Conservation (phyloP, 345 rosid genomes). For the Fremontodendron californicum region DNA sequence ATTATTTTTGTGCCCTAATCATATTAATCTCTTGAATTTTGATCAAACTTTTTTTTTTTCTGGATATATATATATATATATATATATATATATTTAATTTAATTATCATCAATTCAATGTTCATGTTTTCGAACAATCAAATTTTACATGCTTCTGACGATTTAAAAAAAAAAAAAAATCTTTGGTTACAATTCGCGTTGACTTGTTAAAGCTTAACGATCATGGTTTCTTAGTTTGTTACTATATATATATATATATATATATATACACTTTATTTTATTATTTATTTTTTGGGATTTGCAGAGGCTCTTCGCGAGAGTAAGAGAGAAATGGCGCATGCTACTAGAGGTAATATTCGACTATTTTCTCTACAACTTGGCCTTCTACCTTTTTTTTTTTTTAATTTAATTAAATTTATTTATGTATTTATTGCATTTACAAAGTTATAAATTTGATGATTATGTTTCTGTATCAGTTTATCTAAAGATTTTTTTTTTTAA, state of each 20-base stretch:
- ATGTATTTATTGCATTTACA: not conserved
- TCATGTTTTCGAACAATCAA: not conserved
- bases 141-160: not conserved
- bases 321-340: constrained; percentile 88
- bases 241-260: no score
- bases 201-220: not conserved
- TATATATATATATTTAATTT: no score
- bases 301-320: constrained; percentile 90
- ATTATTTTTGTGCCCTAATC: not conserved
- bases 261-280: no score
- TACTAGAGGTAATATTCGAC: constrained; percentile 59
- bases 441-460: not conserved
- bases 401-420: not conserved
- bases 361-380: not conserved
- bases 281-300: constrained; percentile 14
- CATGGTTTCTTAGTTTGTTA: not conserved
- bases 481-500: not conserved
- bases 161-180: not conserved
- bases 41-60: not conserved
- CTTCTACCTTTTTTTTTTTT: not conserved
- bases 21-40: not conserved
- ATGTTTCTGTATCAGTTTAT: not conserved
- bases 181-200: not conserved
- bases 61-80: no score
- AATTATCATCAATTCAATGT: not conserved